A percentile compares a stretch with the other conserved stretches of the same genome.
Conservation (phyloP, 257 asterid genomes). For the Henckelia pumila region DNA sequence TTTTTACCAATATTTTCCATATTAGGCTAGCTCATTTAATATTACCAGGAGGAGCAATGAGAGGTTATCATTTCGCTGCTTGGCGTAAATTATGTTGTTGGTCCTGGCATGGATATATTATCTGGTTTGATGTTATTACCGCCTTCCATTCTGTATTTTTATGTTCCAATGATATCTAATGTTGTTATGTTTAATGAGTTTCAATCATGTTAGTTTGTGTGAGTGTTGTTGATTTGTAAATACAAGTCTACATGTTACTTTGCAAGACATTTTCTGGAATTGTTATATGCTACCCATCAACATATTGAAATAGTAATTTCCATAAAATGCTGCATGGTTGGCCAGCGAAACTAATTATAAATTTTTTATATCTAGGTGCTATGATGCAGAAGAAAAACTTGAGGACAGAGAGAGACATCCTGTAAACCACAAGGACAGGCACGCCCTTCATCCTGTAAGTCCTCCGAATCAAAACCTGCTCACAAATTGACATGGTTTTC, state of each 20-base stretch:
- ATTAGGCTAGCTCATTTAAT: too few species aligned
- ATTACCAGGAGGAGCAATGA: too few species aligned
- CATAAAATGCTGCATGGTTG: neutral
- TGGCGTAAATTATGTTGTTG: neutral
- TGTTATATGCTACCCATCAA: too few species aligned
- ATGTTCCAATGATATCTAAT: neutral
- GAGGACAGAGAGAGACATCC: slow-evolving; percentile 96
- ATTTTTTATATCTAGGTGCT: slow-evolving; percentile 56
- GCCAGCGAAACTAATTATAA: slow-evolving; percentile 14
- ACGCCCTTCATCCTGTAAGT: slow-evolving; percentile 73
- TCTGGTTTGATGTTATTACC: neutral
- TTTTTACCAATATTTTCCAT: neutral
- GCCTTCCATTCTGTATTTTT: neutral
- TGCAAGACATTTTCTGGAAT: neutral
- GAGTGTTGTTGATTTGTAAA: too few species aligned
- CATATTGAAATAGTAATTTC: neutral
- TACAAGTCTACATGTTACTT: too few species aligned
- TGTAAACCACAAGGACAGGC: slow-evolving; percentile 71
- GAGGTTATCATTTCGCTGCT: too few species aligned
- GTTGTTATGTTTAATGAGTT: neutral
- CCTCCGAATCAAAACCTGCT: neutral
- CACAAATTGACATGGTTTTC: neutral
- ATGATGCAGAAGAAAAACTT: slow-evolving; percentile 74
- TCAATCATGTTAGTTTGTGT: neutral
- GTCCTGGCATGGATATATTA: neutral